Conservation (phyloP, 1,284 basidiomycete species). For the Porogramme epimiltina region DNA sequence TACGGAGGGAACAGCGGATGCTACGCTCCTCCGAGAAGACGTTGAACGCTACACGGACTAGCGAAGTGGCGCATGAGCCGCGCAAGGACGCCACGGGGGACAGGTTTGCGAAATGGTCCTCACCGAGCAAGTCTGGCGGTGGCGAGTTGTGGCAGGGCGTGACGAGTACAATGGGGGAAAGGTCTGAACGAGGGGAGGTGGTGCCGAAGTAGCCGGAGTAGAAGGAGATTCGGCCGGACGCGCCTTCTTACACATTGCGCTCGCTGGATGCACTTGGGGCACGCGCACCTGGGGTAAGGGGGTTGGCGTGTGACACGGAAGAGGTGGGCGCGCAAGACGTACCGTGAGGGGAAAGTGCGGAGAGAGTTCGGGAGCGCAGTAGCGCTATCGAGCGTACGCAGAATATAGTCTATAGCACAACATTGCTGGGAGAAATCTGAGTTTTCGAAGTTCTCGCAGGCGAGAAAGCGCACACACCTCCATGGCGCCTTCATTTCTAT, state of each 20-base stretch:
- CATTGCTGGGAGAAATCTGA: slow-evolving; percentile 64
- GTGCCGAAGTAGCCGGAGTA: slow-evolving; percentile 19
- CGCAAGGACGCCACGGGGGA: slow-evolving; percentile 32
- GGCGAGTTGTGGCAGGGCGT: slow-evolving; percentile 30
- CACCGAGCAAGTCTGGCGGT: slow-evolving; percentile 55
- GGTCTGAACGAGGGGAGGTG: slow-evolving; percentile 19
- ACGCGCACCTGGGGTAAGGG: too few relatives aligned
- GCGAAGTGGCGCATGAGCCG: slow-evolving; percentile 17
- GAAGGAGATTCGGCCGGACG: slow-evolving; percentile 19
- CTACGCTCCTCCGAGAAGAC: slow-evolving; percentile 13
- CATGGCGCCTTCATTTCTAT: slow-evolving; percentile 77
- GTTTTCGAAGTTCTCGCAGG: slow-evolving; percentile 6
- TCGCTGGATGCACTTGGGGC: neutral
- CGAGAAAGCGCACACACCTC: slow-evolving; percentile 47
- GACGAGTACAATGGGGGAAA: slow-evolving; percentile 15
- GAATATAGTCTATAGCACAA: slow-evolving; percentile 96
- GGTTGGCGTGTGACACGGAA: too few relatives aligned
- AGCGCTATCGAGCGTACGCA: slow-evolving; percentile 96
- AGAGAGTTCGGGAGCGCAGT: slow-evolving; percentile 90
- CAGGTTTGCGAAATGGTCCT: slow-evolving; percentile 71
- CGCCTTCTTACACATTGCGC: neutral
- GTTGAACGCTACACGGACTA: slow-evolving; percentile 24
- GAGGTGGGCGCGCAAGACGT: too few relatives aligned
- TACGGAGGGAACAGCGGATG: too few relatives aligned
- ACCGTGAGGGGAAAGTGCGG: slow-evolving; percentile 90